phyloP scores from a whole-genome alignment of 768 basidiomycete species.

The Amanita rubescens region DNA sequence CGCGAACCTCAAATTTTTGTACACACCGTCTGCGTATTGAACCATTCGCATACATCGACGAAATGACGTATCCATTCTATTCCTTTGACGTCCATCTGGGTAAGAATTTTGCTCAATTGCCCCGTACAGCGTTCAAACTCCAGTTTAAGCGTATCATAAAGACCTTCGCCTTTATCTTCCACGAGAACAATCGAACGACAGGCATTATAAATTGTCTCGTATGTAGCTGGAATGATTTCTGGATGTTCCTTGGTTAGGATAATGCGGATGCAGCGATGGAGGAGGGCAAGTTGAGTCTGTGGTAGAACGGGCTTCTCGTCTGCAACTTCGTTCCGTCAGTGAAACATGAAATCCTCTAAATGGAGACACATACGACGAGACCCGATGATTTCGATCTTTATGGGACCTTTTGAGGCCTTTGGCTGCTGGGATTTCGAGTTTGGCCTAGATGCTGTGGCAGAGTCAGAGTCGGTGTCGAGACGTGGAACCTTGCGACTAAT shows the following conservation, averaged over 20 bases:
- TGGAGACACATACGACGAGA: slow-evolving; percentile 26
- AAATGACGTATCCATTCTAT: slow-evolving; percentile 55
- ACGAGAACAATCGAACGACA: slow-evolving; percentile 50
- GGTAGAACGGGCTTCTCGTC: slow-evolving; percentile 15
- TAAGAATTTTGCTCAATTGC: slow-evolving; percentile 33
- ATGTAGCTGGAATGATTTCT: slow-evolving; percentile 36
- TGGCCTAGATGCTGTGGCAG: slow-evolving; percentile 56
- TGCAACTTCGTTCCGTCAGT: background rate
- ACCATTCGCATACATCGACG: slow-evolving; percentile 52
- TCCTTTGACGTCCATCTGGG: slow-evolving; percentile 19
- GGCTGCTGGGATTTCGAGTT: too few relatives aligned
- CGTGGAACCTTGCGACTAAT: slow-evolving; percentile 65
- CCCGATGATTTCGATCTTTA: slow-evolving; percentile 41
- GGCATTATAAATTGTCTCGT: slow-evolving; percentile 48
- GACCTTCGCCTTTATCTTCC: slow-evolving; percentile 43
- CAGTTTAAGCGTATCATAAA: slow-evolving; percentile 51
- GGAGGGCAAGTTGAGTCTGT: slow-evolving; percentile 23
- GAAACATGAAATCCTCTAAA: background rate
- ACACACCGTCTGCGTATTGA: slow-evolving; percentile 57
- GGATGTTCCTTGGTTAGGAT: slow-evolving; percentile 30
- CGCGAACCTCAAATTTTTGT: background rate
- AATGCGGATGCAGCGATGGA: slow-evolving; percentile 30
- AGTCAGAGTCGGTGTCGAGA: slow-evolving; percentile 59
- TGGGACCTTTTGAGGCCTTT: slow-evolving; percentile 23
- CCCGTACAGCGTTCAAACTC: slow-evolving; percentile 53